Conservation (phyloP, 805 yeast genomes). For the Nakazawaea populi region DNA sequence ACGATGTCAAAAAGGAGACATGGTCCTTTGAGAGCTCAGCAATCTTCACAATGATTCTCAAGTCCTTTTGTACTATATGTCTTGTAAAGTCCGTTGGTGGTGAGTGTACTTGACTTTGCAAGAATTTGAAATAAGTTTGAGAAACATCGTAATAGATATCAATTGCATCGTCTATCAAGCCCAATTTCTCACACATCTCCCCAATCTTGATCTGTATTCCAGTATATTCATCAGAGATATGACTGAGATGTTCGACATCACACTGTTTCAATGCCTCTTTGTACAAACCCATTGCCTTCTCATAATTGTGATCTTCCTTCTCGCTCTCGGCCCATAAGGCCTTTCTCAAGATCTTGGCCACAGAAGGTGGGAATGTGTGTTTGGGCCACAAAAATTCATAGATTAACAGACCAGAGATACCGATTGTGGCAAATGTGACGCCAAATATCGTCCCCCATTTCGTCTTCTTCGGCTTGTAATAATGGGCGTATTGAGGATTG, state of each 20-base stretch:
- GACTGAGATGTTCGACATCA: constrained; percentile 46
- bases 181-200: constrained; percentile 76
- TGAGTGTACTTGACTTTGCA: constrained; percentile 30
- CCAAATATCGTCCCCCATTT: constrained; percentile 13
- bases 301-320: constrained; percentile 55
- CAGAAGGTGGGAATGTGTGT: constrained; percentile 61
- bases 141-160: constrained; percentile 63
- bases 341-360: constrained; percentile 64
- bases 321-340: constrained; percentile 84
- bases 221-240: constrained; percentile 73
- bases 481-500: constrained; percentile 13
- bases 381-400: constrained; percentile 56
- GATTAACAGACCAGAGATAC: constrained; percentile 15
- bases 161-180: constrained; percentile 57
- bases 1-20: constrained; percentile 20
- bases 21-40: constrained; percentile 44
- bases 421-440: constrained; percentile 11
- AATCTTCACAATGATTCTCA: constrained; percentile 62
- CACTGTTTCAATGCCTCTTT: constrained; percentile 68
- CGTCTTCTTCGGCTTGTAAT: constrained; percentile 14
- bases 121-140: constrained; percentile 48
- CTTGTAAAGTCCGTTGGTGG: constrained; percentile 38
- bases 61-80: constrained; percentile 61
- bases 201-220: constrained; percentile 85
- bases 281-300: constrained; percentile 65